Base-by-base conservation (phyloP, 352 stramenopile species). In the Phytopythium kandeliae region DNA sequence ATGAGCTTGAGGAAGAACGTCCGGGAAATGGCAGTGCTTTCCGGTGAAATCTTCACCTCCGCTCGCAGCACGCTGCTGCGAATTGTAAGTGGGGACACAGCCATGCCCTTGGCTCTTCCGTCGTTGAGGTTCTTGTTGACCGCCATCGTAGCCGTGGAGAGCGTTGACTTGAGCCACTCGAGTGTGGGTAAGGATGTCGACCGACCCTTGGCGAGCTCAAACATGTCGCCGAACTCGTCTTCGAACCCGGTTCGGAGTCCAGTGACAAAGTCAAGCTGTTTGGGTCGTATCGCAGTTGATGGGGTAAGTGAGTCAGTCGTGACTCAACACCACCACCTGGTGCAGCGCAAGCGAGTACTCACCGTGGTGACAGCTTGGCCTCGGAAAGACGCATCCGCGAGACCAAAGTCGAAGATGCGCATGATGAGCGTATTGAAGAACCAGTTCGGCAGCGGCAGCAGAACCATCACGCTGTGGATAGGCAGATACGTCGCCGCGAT, bases 171-270 rank as follows among this genome's bases (percentile, higher is more conserved):
- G 17, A 90, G 48, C 47, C 78, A 71, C 25, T 71, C 45, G 26
- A 92, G 67, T 21, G 60, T 70, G 5, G 72, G 77, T 8, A 89
- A 46, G 8, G 56, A 4, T 35, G 76, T 62, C 16, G 69, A 65
- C 2, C 73, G 74, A 7, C 67, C 62, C 35, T 55, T 46, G 17
- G 82, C 78, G 16, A 92, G 57, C 35, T 88, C 79, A 53, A 92
- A 90, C 34, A 92, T 63, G 60, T 92, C 82, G 3, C 78, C 63
- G 54, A 85, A 90, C 43, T 92, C 82, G 40, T 58, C 50, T n/a
- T 71, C 60, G 47, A 90, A 86, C 21, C 69, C 70, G 19, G 77
- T 89, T 51, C 62, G 50, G 8, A 80, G 65, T 12, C 60, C 64
- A 26, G 56, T 45, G 19, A 60, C 63, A 17, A 90, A 60, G 30